phyloP scores from a whole-genome alignment of 2,329 filamentous ascomycete species.

The Anthostomella pinea region DNA sequence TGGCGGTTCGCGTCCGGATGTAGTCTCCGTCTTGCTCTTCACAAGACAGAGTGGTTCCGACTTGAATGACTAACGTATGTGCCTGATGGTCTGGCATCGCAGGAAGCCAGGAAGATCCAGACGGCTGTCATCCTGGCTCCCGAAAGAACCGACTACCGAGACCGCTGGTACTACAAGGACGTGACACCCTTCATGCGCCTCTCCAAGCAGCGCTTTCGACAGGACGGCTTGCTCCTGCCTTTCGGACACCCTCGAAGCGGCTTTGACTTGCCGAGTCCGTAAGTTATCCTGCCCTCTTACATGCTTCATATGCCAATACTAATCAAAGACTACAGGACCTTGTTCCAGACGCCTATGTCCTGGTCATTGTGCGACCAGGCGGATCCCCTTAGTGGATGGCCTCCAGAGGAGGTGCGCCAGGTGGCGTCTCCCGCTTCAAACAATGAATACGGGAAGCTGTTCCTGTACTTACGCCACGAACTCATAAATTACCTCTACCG shows the following conservation, averaged over 20 bases:
- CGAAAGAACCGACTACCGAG: constrained; percentile 8
- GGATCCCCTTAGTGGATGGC: constrained; percentile 7
- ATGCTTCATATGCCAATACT: too few relatives aligned
- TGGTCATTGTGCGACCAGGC: constrained; percentile 7
- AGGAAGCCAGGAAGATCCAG: constrained; percentile 18
- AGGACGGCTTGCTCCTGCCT: constrained; percentile 22
- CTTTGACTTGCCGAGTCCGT: constrained; percentile 12
- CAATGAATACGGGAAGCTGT: constrained; percentile 8
- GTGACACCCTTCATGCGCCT: constrained; percentile 10
- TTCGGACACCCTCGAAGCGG: constrained; percentile 17
- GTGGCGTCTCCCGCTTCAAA: background rate
- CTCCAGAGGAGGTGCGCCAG: constrained; percentile 1
- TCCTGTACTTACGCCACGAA: constrained; percentile 6
- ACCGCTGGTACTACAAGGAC: constrained; percentile 8
- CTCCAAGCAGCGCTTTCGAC: constrained; percentile 11
- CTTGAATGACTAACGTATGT: background rate
- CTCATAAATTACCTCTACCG: constrained; percentile 4
- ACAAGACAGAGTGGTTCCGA: constrained; percentile 4
- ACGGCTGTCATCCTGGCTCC: constrained; percentile 2
- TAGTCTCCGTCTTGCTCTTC: constrained; percentile 3
- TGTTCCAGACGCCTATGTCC: constrained; percentile 2
- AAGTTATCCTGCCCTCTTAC: too few relatives aligned
- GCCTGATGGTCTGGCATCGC: constrained; percentile 2
- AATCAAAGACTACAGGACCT: constrained; percentile 3
- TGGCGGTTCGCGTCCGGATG: constrained; percentile 2